phyloP scores from a whole-genome alignment of 345 rosid genomes.

The Eucalyptus paniculata region DNA sequence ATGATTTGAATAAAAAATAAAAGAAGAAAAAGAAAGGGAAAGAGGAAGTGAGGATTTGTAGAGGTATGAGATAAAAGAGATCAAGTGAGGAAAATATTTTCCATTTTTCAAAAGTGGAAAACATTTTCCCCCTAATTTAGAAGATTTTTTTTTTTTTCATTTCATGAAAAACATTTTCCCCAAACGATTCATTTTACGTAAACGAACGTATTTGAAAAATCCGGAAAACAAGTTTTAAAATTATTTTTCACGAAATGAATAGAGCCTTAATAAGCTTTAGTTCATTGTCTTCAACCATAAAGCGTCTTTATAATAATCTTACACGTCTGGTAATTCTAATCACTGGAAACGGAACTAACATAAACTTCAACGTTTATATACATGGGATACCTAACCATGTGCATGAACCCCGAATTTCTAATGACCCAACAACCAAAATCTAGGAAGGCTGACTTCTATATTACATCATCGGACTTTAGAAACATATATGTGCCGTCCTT shows the following conservation, averaged over 20 bases:
- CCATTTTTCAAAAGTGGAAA: no score
- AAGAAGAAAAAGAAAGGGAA: no score
- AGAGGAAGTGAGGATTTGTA: no score
- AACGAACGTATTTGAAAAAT: no score
- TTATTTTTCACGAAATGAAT: rapidly evolving
- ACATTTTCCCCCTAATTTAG: no score
- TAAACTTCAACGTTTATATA: not conserved
- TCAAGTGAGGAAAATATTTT: no score
- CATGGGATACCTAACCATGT: not conserved
- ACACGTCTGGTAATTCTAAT: not conserved
- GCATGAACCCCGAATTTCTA: not conserved
- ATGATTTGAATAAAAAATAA: no score
- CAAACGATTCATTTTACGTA: rapidly evolving
- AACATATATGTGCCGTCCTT: not conserved
- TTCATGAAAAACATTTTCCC: no score
- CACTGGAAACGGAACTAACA: not conserved
- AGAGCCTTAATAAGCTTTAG: not conserved
- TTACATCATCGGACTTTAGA: not conserved
- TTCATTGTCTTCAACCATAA: not conserved
- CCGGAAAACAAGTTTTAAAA: no score
- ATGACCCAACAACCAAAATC: not conserved
- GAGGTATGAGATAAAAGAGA: no score
- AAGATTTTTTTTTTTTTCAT: no score
- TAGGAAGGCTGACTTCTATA: not conserved
- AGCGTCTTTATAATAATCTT: not conserved